phyloP scores from a whole-genome alignment of 441 rosid species.

The Syzygium syzygioides region DNA sequence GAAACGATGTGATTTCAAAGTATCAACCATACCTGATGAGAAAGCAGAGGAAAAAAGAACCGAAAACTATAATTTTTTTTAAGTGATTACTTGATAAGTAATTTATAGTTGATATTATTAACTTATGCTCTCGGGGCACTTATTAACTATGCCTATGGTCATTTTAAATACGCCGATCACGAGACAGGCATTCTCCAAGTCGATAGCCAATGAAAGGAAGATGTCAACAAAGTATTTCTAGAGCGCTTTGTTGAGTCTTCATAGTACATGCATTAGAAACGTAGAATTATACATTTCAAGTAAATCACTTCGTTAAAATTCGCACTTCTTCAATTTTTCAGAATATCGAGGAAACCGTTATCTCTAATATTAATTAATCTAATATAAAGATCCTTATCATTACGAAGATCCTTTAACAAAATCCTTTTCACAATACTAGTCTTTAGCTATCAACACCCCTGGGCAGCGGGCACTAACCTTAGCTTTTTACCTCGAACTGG shows the following conservation, averaged over 20 bases:
- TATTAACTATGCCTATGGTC: not conserved
- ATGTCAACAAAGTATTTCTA: not conserved
- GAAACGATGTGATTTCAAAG: not conserved
- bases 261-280: too few relatives aligned
- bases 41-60: not conserved
- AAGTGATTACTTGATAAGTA: not conserved
- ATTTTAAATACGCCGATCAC: accelerated
- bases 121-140: not conserved
- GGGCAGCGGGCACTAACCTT: not conserved
- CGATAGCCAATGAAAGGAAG: not conserved
- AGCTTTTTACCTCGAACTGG: not conserved
- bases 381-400: not conserved
- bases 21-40: accelerated
- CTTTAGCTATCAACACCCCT: not conserved
- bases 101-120: not conserved
- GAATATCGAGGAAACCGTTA: not conserved
- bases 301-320: not conserved
- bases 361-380: not conserved
- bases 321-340: not conserved
- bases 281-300: not conserved
- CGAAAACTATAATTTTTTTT: accelerated
- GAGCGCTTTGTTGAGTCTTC: accelerated
- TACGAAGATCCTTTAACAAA: not conserved
- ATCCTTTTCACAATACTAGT: too few relatives aligned
- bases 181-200: not conserved